Evolutionary conservation across 2,329 filamentous ascomycete species (phyloP).

Genomic region (Nemania sp.): DNA sequence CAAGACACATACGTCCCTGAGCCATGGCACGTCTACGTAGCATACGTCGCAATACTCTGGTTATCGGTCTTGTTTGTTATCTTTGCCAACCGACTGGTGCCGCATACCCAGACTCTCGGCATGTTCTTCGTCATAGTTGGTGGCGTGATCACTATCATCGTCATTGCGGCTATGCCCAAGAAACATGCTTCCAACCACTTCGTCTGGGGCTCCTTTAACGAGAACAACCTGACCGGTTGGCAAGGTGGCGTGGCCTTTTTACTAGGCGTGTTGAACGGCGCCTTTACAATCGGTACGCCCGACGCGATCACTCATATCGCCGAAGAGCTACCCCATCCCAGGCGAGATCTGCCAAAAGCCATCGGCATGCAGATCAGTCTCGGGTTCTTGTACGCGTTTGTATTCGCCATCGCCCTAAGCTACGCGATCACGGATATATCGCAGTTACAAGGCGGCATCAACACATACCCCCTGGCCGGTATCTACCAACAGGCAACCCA

Average conservation of each 20-base stretch:
- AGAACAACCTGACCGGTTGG: constrained; percentile 57
- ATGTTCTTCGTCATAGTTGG: constrained; percentile 59
- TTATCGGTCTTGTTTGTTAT: constrained; percentile 55
- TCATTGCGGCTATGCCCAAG: constrained; percentile 56
- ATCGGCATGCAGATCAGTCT: constrained; percentile 54
- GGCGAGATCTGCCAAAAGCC: constrained; percentile 52
- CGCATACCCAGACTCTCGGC: constrained; percentile 55
- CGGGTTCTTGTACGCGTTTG: constrained; percentile 52
- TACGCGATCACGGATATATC: constrained; percentile 61
- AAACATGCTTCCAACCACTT: constrained; percentile 53
- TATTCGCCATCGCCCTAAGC: constrained; percentile 53
- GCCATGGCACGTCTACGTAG: constrained; percentile 63
- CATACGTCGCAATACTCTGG: constrained; percentile 60
- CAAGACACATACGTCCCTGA: constrained; percentile 51
- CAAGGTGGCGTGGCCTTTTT: constrained; percentile 65
- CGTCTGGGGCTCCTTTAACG: constrained; percentile 55
- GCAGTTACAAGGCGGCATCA: constrained; percentile 53
- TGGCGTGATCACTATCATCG: constrained; percentile 56
- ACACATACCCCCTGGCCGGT: constrained; percentile 63
- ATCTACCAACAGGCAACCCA: constrained; percentile 64
- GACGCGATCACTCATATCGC: constrained; percentile 65
- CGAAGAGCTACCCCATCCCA: constrained; percentile 58
- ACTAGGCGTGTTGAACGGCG: constrained; percentile 67
- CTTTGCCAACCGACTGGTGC: constrained; percentile 59
- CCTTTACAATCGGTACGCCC: constrained; percentile 67